phyloP scores from a whole-genome alignment of 1,284 basidiomycete genomes.

The Malassezia japonica region DNA sequence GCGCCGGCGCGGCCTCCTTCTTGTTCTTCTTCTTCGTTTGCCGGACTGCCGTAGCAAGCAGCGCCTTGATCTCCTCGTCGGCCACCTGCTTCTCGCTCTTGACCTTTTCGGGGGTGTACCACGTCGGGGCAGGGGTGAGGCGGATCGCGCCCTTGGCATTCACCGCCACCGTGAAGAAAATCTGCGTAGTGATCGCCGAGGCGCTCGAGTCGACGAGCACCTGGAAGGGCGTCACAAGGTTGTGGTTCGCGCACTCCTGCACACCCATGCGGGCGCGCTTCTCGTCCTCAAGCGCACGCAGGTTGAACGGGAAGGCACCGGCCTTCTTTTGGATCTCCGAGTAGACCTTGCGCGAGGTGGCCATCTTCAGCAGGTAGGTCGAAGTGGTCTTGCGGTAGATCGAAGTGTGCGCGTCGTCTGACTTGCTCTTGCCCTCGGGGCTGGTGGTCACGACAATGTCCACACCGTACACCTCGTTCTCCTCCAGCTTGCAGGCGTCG shows the following conservation, averaged over 20 bases:
- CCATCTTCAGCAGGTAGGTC: conserved; percentile 95
- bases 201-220: conserved; percentile 51
- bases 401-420: conserved; percentile 78
- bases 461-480: conserved; percentile 91
- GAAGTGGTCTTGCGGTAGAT: conserved; percentile 79
- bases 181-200: conserved; percentile 57
- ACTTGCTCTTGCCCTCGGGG: conserved; percentile 55
- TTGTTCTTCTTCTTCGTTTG: conserved; percentile 87
- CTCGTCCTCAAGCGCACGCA: conserved; percentile 86
- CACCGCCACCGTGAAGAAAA: conserved; percentile 90
- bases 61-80: conserved; percentile 54
- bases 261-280: conserved; percentile 88
- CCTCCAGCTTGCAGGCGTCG: conserved; percentile 52
- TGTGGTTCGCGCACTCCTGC: conserved; percentile 88
- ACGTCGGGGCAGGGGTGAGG: conserved; percentile 73
- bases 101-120: conserved; percentile 86
- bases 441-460: conserved; percentile 64
- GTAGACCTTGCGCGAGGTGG: conserved; percentile 86
- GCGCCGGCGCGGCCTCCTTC: conserved; percentile 56
- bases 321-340: conserved; percentile 96
- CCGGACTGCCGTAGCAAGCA: conserved; percentile 68
- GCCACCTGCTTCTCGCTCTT: conserved; percentile 58
- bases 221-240: conserved; percentile 78
- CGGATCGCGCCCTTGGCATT: conserved; percentile 63
- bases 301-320: conserved; percentile 93